Base-by-base conservation (phyloP, 306 rosid species). In the Begonia masoniana region DNA sequence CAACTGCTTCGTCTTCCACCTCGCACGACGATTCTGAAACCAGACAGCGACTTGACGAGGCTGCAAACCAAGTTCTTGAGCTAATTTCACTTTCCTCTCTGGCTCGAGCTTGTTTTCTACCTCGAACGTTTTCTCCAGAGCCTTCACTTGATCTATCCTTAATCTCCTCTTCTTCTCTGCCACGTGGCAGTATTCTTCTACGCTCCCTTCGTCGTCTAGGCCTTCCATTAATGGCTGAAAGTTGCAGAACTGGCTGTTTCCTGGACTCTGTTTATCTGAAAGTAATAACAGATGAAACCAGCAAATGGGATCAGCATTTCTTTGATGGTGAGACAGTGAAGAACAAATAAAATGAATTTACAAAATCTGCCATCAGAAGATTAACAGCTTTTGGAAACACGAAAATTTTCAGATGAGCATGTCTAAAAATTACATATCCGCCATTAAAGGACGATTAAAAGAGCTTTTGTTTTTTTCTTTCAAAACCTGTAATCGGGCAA, bases 1-100 rank as follows among this genome's bases (percentile, higher is more conserved):
- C 43, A 91, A 72, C 51, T 86, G 96, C 78, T 91, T 91, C 14
- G 99, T 91, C 60, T 91, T 91, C 94, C 96, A 91, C 8, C 99
- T 67, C n/a, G 99, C 99, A 7, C 99, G 72, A 41, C 99, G 96
- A 85, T 91, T 91, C 63, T 91, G 99, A 61, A 91, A 91, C 99
- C 99, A 91, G 50, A 91, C 99, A 0, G 99, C 94, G 0, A 91
- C 99, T 67, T 91, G 99, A 45, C 99, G 65, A 0, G 99, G 94
- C 49, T 91, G 99, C 58, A 91, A 71, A 0, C 96, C 96, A 13
- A 91, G 92, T 41, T 91, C 99, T 64, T 78, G 92, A 6, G 96
- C 96, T 0, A 91, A 85, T 73, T 77, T 83, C 51, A 83, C 76
- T 50, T 91, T 91, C 21, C 94, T 73, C 65, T 91, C 99, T 0